Conservation (phyloP, 1,284 basidiomycete genomes). For the Puccinia brachypodii region DNA sequence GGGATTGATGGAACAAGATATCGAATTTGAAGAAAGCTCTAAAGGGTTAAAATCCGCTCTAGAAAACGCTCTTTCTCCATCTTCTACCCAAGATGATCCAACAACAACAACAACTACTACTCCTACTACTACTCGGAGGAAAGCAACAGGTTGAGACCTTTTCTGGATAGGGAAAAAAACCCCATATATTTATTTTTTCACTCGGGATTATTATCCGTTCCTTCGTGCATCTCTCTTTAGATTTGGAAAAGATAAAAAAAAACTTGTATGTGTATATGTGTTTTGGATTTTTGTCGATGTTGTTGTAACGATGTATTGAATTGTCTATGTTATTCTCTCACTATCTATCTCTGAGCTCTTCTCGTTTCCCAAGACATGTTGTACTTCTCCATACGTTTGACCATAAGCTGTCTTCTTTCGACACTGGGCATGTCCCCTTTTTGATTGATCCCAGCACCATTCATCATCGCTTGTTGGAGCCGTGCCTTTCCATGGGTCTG, state of each 20-base stretch:
- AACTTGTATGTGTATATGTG: neutral
- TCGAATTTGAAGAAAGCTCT: conserved; percentile 24
- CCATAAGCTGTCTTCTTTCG: too few species aligned
- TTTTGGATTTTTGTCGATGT: neutral
- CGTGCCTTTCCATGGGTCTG: too few species aligned
- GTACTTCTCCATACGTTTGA: too few species aligned
- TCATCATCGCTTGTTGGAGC: too few species aligned
- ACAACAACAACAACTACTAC: neutral
- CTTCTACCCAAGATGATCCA: neutral
- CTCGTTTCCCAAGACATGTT: too few species aligned
- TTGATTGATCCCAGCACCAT: too few species aligned
- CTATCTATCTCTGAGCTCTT: neutral
- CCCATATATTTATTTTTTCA: neutral
- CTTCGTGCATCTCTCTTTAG: neutral
- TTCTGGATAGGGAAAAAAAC: neutral
- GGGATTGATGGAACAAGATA: conserved; percentile 27
- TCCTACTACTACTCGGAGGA: neutral
- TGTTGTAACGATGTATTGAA: neutral
- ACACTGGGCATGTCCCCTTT: too few species aligned
- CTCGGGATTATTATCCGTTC: neutral
- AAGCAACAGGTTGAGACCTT: conserved; percentile 18
- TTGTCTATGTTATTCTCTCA: neutral
- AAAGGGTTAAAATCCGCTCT: neutral
- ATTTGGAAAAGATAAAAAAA: neutral
- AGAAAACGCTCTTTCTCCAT: neutral